Percentiles rank a stretch among this genome's conserved stretches.
phyloP scores from a whole-genome alignment of 2,329 filamentous ascomycete genomes.

The Macrophomina tecta region DNA sequence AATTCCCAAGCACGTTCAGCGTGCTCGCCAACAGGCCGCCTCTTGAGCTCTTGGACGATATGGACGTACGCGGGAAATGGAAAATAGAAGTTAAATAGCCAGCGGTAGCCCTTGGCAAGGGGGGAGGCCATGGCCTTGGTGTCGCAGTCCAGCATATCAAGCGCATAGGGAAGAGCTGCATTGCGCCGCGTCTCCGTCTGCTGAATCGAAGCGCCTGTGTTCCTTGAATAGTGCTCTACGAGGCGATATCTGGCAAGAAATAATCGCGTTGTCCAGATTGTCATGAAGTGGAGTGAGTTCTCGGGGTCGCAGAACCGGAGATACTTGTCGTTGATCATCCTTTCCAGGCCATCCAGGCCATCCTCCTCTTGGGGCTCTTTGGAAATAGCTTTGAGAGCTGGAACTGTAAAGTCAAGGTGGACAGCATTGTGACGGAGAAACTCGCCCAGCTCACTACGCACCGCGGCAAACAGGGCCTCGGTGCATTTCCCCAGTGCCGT shows the following conservation, averaged over 20 bases:
- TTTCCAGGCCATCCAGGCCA: slow-evolving; percentile 45
- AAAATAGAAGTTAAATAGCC: slow-evolving; percentile 54
- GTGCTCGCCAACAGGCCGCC: slow-evolving; percentile 38
- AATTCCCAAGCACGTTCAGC: not conserved
- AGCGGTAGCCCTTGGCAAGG: slow-evolving; percentile 49
- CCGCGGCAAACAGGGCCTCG: slow-evolving; percentile 59
- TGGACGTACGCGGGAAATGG: slow-evolving; percentile 58
- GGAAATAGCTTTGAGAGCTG: slow-evolving; percentile 49
- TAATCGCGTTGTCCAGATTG: slow-evolving; percentile 52
- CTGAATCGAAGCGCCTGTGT: not conserved
- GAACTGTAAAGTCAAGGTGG: slow-evolving; percentile 56
- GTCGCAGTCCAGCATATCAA: slow-evolving; percentile 54
- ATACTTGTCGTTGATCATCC: slow-evolving; percentile 51
- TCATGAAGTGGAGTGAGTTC: slow-evolving; percentile 55
- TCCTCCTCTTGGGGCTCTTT: slow-evolving; percentile 34
- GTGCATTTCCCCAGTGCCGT: slow-evolving; percentile 55
- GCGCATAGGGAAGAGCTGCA: slow-evolving; percentile 40
- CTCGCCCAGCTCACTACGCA: slow-evolving; percentile 55
- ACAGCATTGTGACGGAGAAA: slow-evolving; percentile 48
- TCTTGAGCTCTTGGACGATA: slow-evolving; percentile 50
- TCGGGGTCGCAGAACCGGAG: slow-evolving; percentile 53
- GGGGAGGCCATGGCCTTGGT: slow-evolving; percentile 52
- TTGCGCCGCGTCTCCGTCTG: slow-evolving; percentile 34
- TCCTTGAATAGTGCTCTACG: slow-evolving; percentile 52
- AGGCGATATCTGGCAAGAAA: slow-evolving; percentile 58